Percentiles rank a stretch among this genome's conserved stretches.
Conservation (phyloP, 441 rosid species). For the Populus hybrid region DNA sequence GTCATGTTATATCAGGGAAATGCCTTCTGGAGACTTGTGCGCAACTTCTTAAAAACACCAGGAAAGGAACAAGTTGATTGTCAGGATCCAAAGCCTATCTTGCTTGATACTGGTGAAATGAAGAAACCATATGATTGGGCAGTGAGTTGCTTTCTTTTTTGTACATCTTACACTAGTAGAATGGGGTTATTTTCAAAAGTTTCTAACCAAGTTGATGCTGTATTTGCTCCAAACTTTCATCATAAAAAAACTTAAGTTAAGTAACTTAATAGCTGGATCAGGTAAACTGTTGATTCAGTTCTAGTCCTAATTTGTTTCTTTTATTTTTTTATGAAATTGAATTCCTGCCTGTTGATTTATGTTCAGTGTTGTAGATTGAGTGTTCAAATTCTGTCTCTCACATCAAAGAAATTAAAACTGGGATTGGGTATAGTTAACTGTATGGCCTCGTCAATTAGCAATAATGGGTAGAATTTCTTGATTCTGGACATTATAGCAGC, state of each 20-base stretch:
- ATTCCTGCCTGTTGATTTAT: neutral
- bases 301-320: neutral
- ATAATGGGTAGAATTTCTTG: neutral
- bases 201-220: neutral
- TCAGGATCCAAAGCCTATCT: slow-evolving; percentile 86
- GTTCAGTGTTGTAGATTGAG: neutral
- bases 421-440: neutral
- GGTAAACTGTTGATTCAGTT: neutral
- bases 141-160: slow-evolving; percentile 42
- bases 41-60: slow-evolving; percentile 72
- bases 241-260: neutral
- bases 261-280: neutral
- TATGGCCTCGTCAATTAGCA: neutral
- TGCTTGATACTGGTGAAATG: slow-evolving; percentile 98
- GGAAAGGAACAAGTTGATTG: slow-evolving; percentile 63
- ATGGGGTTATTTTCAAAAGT: neutral
- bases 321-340: neutral
- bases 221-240: neutral
- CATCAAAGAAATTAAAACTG: neutral
- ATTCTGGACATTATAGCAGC: neutral
- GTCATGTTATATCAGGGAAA: slow-evolving; percentile 57
- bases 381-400: neutral
- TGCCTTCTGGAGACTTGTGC: slow-evolving; percentile 82
- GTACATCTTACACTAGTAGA: neutral
- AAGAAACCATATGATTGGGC: slow-evolving; percentile 91